Percentiles rank a stretch among this genome's conserved stretches.
phyloP scores from a whole-genome alignment of 306 rosid genomes.

The Abrus precatorius region DNA sequence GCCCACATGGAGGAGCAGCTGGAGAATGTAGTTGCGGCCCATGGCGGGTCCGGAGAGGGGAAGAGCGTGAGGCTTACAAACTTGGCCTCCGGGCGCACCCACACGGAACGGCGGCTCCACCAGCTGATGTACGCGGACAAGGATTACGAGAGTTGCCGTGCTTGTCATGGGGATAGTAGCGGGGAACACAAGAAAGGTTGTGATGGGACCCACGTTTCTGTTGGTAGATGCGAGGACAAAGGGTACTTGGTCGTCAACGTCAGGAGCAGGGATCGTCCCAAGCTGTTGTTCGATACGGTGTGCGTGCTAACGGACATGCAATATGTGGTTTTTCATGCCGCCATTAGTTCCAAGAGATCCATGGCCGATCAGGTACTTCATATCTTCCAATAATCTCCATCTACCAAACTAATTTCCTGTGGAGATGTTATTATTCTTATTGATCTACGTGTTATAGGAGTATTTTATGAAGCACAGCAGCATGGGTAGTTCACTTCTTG shows the following conservation, averaged over 20 bases:
- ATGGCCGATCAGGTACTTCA: constrained; percentile 78
- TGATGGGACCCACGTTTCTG: constrained; percentile 75
- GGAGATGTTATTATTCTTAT: not conserved
- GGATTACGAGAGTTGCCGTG: constrained; percentile 70
- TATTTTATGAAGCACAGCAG: constrained; percentile 70
- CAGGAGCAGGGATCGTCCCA: constrained; percentile 76
- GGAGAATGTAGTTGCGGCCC: constrained; percentile 73
- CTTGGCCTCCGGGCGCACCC: constrained; percentile 61
- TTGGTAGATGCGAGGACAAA: constrained; percentile 70
- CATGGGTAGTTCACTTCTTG: constrained; percentile 50
- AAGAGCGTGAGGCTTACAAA: constrained; percentile 64
- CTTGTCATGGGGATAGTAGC: constrained; percentile 55
- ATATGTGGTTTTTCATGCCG: constrained; percentile 85
- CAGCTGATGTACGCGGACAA: constrained; percentile 76
- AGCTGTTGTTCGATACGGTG: constrained; percentile 82
- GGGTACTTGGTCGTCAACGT: constrained; percentile 77
- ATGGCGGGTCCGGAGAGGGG: constrained; percentile 55
- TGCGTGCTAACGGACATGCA: constrained; percentile 82
- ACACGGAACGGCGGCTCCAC: constrained; percentile 85
- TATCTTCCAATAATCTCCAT: too few relatives aligned
- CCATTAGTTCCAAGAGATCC: constrained; percentile 68
- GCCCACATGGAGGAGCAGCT: constrained; percentile 71
- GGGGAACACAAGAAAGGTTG: constrained; percentile 67
- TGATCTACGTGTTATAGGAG: constrained; percentile 56
- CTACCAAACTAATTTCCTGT: not conserved